These are phyloP conservation scores for Cardamine chenopodiifolia DNA, from an alignment of 345 rosid species.

Conservation along the genomic window DNA sequence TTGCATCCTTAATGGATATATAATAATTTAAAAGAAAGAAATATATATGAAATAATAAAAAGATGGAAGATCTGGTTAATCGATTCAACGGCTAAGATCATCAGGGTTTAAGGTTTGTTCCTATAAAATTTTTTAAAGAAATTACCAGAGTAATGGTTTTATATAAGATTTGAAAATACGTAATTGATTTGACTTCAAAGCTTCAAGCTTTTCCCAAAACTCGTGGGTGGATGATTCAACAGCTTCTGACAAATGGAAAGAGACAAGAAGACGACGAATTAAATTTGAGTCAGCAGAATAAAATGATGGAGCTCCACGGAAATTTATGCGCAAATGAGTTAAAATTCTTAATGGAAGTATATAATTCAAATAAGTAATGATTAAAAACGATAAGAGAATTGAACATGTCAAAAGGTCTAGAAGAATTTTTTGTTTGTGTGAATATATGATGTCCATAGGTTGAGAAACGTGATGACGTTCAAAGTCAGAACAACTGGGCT, in stretches of 20 bases:
- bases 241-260: slow-evolving; percentile 19
- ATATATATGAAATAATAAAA: not conserved
- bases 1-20: slow-evolving; percentile 28
- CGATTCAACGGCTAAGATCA: slow-evolving; percentile 28
- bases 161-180: slow-evolving; percentile 25
- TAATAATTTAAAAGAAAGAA: not conserved
- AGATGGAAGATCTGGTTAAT: slow-evolving; percentile 16
- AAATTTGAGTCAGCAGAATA: slow-evolving; percentile 21
- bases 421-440: slow-evolving; percentile 30
- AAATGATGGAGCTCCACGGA: slow-evolving; percentile 6
- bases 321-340: slow-evolving; percentile 13
- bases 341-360: slow-evolving; percentile 3
- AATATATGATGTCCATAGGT: slow-evolving; percentile 19
- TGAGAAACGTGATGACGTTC: slow-evolving; percentile 30
- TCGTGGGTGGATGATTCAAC: not conserved
- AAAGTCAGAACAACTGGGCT: slow-evolving; percentile 35
- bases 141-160: slow-evolving; percentile 4
- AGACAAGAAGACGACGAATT: slow-evolving; percentile 27
- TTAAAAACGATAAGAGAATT: not conserved
- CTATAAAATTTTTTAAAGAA: not conserved
- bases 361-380: slow-evolving; percentile 11
- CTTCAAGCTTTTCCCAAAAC: slow-evolving; percentile 29
- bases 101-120: slow-evolving; percentile 17
- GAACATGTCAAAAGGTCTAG: slow-evolving; percentile 24
- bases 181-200: slow-evolving; percentile 13